These are phyloP conservation scores for Wallemia hederae DNA, from an alignment of 1,284 basidiomycete species.

Conservation along the genomic window DNA sequence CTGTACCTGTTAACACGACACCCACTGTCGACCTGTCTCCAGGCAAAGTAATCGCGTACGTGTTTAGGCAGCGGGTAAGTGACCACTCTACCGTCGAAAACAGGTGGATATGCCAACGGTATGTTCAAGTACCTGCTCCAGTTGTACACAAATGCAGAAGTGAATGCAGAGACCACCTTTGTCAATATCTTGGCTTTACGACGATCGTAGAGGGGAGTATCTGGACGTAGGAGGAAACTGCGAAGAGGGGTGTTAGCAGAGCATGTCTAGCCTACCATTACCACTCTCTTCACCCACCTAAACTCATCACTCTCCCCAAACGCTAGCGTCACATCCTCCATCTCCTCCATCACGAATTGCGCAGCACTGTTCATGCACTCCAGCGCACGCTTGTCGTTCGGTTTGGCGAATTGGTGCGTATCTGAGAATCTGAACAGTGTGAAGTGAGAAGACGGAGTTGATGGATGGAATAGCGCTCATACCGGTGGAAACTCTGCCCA, in stretches of 20 bases:
- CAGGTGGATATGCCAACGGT: conserved; percentile 47
- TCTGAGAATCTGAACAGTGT: conserved; percentile 39
- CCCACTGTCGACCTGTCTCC: conserved; percentile 85
- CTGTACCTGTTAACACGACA: conserved; percentile 5
- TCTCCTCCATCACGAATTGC: conserved; percentile 44
- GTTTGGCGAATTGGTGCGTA: conserved; percentile 53
- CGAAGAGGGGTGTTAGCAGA: not conserved
- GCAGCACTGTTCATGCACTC: conserved; percentile 82
- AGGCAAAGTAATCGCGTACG: conserved; percentile 72
- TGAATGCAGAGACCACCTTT: conserved; percentile 68
- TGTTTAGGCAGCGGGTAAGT: conserved; percentile 45
- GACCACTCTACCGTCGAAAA: conserved; percentile 72
- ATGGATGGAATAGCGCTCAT: conserved; percentile 8
- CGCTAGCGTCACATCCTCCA: conserved; percentile 49
- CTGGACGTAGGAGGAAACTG: conserved; percentile 51
- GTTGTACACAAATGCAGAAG: conserved; percentile 62
- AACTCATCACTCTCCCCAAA: conserved; percentile 96
- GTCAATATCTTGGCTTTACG: conserved; percentile 59
- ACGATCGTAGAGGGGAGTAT: conserved; percentile 49
- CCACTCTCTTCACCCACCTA: conserved; percentile 38
- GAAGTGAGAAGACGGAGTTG: not conserved
- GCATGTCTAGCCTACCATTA: not conserved
- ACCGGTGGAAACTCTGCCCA: conserved; percentile 86
- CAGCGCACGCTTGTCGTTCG: conserved; percentile 66
- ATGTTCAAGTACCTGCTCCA: conserved; percentile 50